These are phyloP conservation scores for Nyssa sinensis DNA, from an alignment of 148 eudicot species.

Conservation along the genomic window DNA sequence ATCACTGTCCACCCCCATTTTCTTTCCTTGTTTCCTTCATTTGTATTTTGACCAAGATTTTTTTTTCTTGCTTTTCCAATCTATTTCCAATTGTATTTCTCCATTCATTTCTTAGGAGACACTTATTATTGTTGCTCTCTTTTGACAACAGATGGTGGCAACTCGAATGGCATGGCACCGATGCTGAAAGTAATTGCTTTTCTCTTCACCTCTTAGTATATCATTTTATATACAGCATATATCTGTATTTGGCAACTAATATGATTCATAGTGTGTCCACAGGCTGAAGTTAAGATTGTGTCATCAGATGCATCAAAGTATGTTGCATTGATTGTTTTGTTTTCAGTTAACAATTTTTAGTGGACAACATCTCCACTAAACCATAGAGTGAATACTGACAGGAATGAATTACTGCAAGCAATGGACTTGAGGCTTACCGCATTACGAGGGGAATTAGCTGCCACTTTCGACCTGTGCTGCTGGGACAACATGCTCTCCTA, in stretches of 20 bases:
- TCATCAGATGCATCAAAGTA: slow-evolving; percentile 89
- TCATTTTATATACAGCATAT: background rate
- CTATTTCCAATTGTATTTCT: background rate
- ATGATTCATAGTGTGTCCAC: slow-evolving; percentile 25
- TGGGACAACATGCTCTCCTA: slow-evolving; percentile 42
- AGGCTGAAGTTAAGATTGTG: slow-evolving; percentile 48
- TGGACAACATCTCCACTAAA: slow-evolving; percentile 20
- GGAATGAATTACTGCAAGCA: slow-evolving; percentile 91
- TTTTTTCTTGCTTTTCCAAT: background rate
- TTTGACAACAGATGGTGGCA: slow-evolving; percentile 26
- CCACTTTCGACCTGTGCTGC: slow-evolving; percentile 66
- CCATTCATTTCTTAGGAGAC: background rate
- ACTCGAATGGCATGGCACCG: slow-evolving; percentile 18
- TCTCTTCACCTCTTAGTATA: background rate
- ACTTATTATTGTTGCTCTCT: slow-evolving; percentile 10
- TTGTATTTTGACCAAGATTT: background rate
- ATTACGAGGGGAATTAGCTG: slow-evolving; percentile 59
- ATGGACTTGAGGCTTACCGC: slow-evolving; percentile 79
- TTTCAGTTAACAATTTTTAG: background rate
- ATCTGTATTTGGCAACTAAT: slow-evolving; percentile 18
- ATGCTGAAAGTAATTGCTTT: slow-evolving; percentile 14
- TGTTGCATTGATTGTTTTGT: slow-evolving; percentile 15
- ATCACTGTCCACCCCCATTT: background rate
- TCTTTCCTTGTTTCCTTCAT: background rate
- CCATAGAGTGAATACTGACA: slow-evolving; percentile 28